Conservation (phyloP, 2,329 filamentous ascomycete species). For the Epichloe hybrida region DNA sequence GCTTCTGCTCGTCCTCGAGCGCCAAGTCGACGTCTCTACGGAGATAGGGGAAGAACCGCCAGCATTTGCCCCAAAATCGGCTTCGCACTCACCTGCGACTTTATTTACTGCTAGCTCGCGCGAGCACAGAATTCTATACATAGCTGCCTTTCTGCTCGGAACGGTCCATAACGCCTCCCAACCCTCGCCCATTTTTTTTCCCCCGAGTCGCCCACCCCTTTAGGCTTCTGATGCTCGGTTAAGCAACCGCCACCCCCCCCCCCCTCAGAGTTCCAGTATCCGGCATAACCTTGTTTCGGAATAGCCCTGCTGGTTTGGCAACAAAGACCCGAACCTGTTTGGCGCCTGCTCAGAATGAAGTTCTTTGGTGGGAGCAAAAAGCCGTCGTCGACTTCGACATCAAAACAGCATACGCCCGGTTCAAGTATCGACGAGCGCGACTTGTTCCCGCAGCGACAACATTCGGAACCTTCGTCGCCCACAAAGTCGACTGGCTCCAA, state of each 20-base stretch:
- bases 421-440: slow-evolving; percentile 23
- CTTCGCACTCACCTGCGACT: not conserved
- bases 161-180: slow-evolving; percentile 3
- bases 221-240: slow-evolving; percentile 18
- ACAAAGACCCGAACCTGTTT: slow-evolving; percentile 1
- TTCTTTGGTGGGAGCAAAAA: slow-evolving; percentile 35
- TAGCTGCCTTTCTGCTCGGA: slow-evolving; percentile 1
- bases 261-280: slow-evolving; percentile 16
- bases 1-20: not conserved
- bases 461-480: slow-evolving; percentile 23
- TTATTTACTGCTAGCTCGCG: not conserved
- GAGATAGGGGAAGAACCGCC: not conserved
- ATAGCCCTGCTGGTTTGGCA: slow-evolving; percentile 15
- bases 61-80: not conserved
- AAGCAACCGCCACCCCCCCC: slow-evolving; percentile 6
- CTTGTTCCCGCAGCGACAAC: slow-evolving; percentile 20
- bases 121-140: not conserved
- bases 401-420: slow-evolving; percentile 28
- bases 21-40: not conserved
- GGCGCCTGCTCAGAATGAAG: slow-evolving; percentile 27
- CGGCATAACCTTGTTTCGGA: slow-evolving; percentile 28
- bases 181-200: not conserved
- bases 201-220: slow-evolving; percentile 1
- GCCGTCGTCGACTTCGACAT: slow-evolving; percentile 12
- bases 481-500: slow-evolving; percentile 23